Evolutionary conservation across 768 basidiomycete genomes (phyloP), one percentile per base, ranked within the genome.

Genomic region (Scleroderma bovista): DNA sequence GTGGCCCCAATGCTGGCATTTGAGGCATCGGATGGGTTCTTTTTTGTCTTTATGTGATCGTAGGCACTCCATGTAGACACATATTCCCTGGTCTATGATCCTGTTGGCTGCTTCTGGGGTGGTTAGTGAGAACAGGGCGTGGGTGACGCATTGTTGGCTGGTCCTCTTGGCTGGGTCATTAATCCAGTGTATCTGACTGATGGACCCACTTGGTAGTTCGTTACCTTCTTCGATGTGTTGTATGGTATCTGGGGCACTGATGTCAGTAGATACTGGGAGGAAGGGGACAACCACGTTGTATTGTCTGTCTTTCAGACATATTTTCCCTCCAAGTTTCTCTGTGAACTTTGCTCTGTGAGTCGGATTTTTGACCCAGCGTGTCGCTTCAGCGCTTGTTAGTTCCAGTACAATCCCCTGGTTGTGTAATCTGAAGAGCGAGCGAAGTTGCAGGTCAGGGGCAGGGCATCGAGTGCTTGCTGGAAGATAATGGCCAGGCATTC

Each of bases 161-260:
- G 13, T 8, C 1, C 64, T 51, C 2, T 46, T 20, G 12, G 57
- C 51, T 0, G 48, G n/a, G 0, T 62, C 55, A 38, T 69, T 69
- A 16, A 70, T 60, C 57, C 53, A 72, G 8, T 53, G 46, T 2
- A 59, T 60, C 4, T 20, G n/a, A 0, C 29, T 24, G 2, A 69
- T 54, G 5, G 38, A 22, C 0, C 51, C 47, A 0, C 23, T 1
- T 6, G 22, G 23, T 0, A 64, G 33, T 19, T 38, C 41, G 23
- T 55, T 64, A n/a, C 51, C 51, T 0, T 42, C 15, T 31, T 68
- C 64, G 0, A 61, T 33, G 9, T 9, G n/a, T 1, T 39, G 16
- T 7, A 57, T 32, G 0, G 20, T 44, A 0, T 26, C 23, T 4
- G 47, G 36, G 6, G 38, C 12, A 15, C 17, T 37, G 0, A 57